phyloP scores from a whole-genome alignment of 176 grass and related monocot species.

The Saccharum spontaneum region DNA sequence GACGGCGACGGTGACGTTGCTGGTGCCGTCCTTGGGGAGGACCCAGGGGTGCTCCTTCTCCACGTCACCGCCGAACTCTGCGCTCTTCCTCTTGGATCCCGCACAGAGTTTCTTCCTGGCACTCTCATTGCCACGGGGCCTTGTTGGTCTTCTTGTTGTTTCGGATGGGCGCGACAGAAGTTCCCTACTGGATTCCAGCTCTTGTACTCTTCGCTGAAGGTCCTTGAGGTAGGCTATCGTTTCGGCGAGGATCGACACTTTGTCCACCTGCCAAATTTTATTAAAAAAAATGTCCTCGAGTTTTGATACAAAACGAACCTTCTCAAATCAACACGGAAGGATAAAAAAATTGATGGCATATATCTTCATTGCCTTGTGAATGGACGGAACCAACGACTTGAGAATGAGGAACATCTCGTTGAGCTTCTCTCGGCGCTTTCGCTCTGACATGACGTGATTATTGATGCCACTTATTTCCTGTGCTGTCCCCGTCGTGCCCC shows the following conservation, averaged over 20 bases:
- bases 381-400: slow-evolving; percentile 69
- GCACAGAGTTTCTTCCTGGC: slow-evolving; percentile 13
- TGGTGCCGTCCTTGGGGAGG: slow-evolving; percentile 39
- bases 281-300: background rate
- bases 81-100: slow-evolving; percentile 27
- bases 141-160: background rate
- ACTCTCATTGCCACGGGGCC: slow-evolving; percentile 12
- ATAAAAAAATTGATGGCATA: no score
- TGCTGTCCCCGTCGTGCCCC: background rate
- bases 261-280: slow-evolving; percentile 50
- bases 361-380: slow-evolving; percentile 39
- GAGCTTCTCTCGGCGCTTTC: slow-evolving; percentile 74
- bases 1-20: slow-evolving; percentile 61
- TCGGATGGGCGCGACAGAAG: background rate
- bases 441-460: slow-evolving; percentile 69
- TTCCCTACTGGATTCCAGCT: slow-evolving; percentile 51
- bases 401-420: slow-evolving; percentile 82
- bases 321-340: background rate
- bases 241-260: slow-evolving; percentile 72
- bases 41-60: slow-evolving; percentile 37
- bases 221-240: slow-evolving; percentile 78
- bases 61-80: slow-evolving; percentile 18
- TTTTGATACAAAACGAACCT: background rate
- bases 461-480: slow-evolving; percentile 19
- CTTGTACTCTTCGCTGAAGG: slow-evolving; percentile 58